Evolutionary conservation across 2,329 filamentous ascomycete genomes (phyloP), one percentile per base, ranked within the genome.

Genomic region (Bipolaris victoriae): DNA sequence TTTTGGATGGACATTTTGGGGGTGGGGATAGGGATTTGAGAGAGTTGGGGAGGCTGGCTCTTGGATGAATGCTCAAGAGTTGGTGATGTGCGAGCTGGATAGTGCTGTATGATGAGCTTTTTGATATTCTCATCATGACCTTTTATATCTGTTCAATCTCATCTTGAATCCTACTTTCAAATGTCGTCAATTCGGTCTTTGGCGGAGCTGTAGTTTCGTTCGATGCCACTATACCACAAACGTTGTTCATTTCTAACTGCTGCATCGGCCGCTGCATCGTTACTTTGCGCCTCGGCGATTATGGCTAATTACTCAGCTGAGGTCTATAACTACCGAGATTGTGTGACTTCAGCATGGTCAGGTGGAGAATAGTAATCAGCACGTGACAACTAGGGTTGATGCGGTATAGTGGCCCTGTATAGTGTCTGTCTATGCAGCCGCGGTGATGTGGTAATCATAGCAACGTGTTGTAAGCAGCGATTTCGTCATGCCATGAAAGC

Each of bases 1-100:
- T 65, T 67, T n/a, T 65, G 61, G n/a, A 69, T 58, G 10, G 62
- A 49, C 54, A 60, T 62, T 24, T 16, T 52, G 49, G 18, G 11
- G 7, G 4, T 18, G 20, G 46, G 7, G 26, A 29, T 29, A 9
- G 26, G 26, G 26, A 7, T 9, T n/a, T 29, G 22, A 24, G 22
- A 24, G 22, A 24, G 5, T 16, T 48, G 10, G n/a, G 5, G 16
- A 46, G 16, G 3, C 22, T 36, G 13, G 36, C 22, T 11, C 10
- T 46, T 40, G 33, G 3, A 13, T n/a, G 33, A 15, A 9, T 44
- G 15, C 26, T 44, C 4, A 18, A 31, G 24, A 9, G 24, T 31
- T 31, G 22, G 26, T 5, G 16, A 31, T 29, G 24, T 18, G 22
- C 18, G 24, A 15, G 41, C 20, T 9, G 20, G n/a, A 26, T 24